Percentiles rank a stretch among this genome's conserved stretches.
These are phyloP conservation scores for Knoxdaviesia proteae DNA, from an alignment of 2,329 filamentous ascomycete species.

Conservation along the genomic window DNA sequence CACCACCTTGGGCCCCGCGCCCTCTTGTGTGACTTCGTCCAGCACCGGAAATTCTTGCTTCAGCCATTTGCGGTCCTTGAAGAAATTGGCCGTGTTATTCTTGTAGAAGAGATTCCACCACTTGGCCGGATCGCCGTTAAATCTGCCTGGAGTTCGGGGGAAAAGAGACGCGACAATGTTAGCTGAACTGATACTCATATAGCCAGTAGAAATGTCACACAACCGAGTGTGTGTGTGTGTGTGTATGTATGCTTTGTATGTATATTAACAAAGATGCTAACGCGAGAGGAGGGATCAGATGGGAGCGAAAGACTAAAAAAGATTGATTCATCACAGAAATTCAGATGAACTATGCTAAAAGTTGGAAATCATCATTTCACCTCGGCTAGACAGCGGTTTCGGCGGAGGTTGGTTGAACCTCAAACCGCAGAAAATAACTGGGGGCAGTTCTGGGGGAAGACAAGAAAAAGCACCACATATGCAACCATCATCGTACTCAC, in stretches of 20 bases:
- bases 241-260: background rate
- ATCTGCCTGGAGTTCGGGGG: constrained; percentile 34
- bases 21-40: constrained; percentile 48
- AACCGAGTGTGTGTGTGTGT: too few species aligned
- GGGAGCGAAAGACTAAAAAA: constrained; percentile 52
- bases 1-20: constrained; percentile 48
- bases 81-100: constrained; percentile 93
- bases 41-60: constrained; percentile 88
- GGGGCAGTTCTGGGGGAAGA: constrained; percentile 4
- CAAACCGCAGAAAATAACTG: constrained; percentile 9
- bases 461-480: background rate
- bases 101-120: constrained; percentile 99
- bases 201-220: background rate
- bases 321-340: constrained; percentile 36
- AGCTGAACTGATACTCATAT: constrained; percentile 10
- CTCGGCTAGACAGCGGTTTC: too few species aligned
- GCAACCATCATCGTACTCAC: constrained; percentile 21
- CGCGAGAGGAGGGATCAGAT: constrained; percentile 31
- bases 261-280: too few species aligned
- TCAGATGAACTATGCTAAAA: constrained; percentile 55
- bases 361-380: constrained; percentile 29
- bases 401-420: constrained; percentile 10
- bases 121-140: constrained; percentile 76
- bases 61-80: constrained; percentile 96
- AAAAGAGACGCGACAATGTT: constrained; percentile 11